A percentile compares a stretch with the other conserved stretches of the same genome.
These are phyloP conservation scores for Nannochloropsis salina DNA, from an alignment of 108 stramenopile species.

Conservation along the genomic window DNA sequence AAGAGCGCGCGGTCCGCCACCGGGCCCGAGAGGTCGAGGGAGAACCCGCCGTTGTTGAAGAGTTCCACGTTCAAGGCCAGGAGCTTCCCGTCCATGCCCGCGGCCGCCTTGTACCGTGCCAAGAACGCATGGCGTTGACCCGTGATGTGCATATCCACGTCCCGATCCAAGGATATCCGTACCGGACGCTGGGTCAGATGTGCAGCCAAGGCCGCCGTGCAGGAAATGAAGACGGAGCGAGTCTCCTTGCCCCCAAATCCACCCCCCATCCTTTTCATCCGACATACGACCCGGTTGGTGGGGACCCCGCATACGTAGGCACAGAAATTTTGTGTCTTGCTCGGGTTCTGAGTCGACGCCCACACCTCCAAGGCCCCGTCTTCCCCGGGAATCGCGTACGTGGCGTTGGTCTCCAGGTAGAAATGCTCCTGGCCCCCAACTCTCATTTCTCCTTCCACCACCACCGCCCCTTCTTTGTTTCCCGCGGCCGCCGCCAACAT, in stretches of 20 bases:
- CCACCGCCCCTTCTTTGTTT: background rate
- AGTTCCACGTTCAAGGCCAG: slow-evolving; percentile 68
- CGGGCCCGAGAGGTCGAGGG: slow-evolving; percentile 76
- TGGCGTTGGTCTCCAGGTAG: slow-evolving; percentile 80
- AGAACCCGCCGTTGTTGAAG: slow-evolving; percentile 75
- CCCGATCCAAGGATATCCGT: slow-evolving; percentile 72
- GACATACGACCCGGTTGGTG: slow-evolving; percentile 76
- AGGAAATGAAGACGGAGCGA: slow-evolving; percentile 72
- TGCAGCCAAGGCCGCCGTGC: slow-evolving; percentile 78
- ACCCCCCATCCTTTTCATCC: slow-evolving; percentile 86
- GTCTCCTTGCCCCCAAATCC: slow-evolving; percentile 91
- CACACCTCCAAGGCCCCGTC: slow-evolving; percentile 67
- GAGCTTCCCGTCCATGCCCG: slow-evolving; percentile 61
- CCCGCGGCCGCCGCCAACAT: slow-evolving; percentile 43
- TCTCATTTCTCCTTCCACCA: slow-evolving; percentile 56
- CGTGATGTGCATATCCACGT: slow-evolving; percentile 86
- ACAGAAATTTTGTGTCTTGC: slow-evolving; percentile 69
- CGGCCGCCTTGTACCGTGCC: slow-evolving; percentile 74
- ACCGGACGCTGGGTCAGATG: slow-evolving; percentile 70
- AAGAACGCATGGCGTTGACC: slow-evolving; percentile 68
- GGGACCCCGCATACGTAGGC: slow-evolving; percentile 64
- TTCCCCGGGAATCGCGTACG: slow-evolving; percentile 80
- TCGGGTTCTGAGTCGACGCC: slow-evolving; percentile 79
- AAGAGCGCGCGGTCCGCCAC: slow-evolving; percentile 82
- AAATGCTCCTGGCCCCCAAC: slow-evolving; percentile 91